Evolutionary conservation across 805 yeast species (phyloP), one percentile per base, ranked within the genome.

Genomic region (Candida peoriensis): DNA sequence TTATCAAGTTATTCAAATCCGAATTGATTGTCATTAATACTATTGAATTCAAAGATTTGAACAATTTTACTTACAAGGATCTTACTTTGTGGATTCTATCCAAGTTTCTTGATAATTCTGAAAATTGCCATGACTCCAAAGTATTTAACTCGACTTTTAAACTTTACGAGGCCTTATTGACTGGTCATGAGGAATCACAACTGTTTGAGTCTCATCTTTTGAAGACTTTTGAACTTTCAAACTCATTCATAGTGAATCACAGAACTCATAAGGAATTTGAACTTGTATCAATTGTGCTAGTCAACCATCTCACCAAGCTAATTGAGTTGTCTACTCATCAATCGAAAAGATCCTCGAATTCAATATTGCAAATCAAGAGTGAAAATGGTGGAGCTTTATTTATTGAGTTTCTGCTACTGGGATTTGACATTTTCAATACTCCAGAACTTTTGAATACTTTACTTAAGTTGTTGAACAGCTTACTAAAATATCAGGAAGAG

Each of bases 21-120:
- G 89, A 83, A 42, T 54, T 79, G 31, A 76, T 79, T 8, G 76
- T 74, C 0, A 64, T 78, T 36, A 78, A 68, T 41, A 67, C 63
- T 42, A 12, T 72, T 61, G 49, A 56, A 66, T 47, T 65, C 61
- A 39, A 61, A 63, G 32, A 61, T 67, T 42, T 67, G 52, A 62
- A 64, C 52, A 66, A 60, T 5, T 74, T 85, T 0, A 77, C 82
- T 2, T 82, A 80, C 52, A 79, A 79, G 43, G 70, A 76, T 8
- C 61, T 81, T 18, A 47, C 78, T 0, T 39, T 78, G 12, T 55
- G 63, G 28, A 60, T 73, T 3, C 41, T 78, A 11, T 54, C 65
- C 28, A 71, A 64, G 33, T 76, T 77, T 43, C 54, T 81, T 24
- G 43, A 58, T 4, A 41, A 53, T 5, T 52, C 56, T 32, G 53